Evolutionary conservation across 352 stramenopile genomes (phyloP), one percentile per base, ranked within the genome.

Genomic region (Plasmopara halstedii): DNA sequence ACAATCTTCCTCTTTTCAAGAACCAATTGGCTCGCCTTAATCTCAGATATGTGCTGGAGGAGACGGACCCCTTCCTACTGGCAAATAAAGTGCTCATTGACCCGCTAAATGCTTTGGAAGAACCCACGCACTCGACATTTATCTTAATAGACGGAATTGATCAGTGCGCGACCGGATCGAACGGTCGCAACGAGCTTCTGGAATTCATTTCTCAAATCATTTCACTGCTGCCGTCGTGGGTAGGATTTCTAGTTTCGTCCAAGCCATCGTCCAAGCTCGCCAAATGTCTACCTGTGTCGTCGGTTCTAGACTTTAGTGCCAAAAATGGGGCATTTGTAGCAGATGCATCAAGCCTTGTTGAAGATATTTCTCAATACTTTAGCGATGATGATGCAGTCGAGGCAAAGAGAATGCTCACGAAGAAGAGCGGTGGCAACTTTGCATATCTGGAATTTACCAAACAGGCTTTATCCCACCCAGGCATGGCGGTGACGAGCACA

Each of bases 1-100:
- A 62, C 10, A 72, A 61, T n/a, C 34, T 89, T 18, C 76, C 78
- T 13, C 49, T 36, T 26, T 93, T 86, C 60, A 88, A 93, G 62
- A 80, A 78, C 47, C 82, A 93, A 45, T 62, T 93, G 32, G 77
- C 78, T 8, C 61, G 82, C 38, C 67, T 93, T 10, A 93, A 93
- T 40, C 64, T 93, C 13, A 70, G 69, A 42, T 93, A 93, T 53
- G 75, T 90, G 20, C 53, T 90, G 14, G 69, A 90, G 52, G 82
- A 93, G 47, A 61, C 72, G 6, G 79, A 93, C 47, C 55, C 73
- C 18, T 42, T 83, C 9, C 67, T 77, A 9, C 64, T 93, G 17
- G 76, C 82, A 6, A 52, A 50, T 8, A 93, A 93, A 54, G 53
- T 93, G 43, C 57, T 93, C 0, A 55, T 90, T 18, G 82, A 93